Conservation (phyloP, 768 basidiomycete genomes). For the Termitomyces sp. region DNA sequence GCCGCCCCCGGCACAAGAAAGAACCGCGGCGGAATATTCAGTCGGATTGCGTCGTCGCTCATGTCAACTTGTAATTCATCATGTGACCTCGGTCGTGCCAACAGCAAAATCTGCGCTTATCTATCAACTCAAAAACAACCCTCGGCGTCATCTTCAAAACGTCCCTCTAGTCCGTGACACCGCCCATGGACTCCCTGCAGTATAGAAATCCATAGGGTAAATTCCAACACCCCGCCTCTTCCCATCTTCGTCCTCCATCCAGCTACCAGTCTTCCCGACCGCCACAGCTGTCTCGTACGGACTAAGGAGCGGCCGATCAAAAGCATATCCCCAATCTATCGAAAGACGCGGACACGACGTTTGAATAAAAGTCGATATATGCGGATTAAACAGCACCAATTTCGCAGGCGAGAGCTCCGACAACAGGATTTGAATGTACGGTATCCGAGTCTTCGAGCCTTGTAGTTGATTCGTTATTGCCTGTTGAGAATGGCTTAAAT, state of each 20-base stretch:
- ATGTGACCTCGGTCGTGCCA: conserved; percentile 10
- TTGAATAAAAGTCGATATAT: conserved; percentile 89
- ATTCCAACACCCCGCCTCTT: conserved; percentile 32
- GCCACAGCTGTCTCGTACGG: conserved; percentile 93
- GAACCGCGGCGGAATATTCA: conserved; percentile 50
- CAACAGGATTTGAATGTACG: conserved; percentile 87
- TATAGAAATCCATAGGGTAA: conserved; percentile 98
- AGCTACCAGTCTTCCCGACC: conserved; percentile 62
- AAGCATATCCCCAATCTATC: conserved; percentile 99
- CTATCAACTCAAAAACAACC: no score
- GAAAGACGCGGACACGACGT: conserved; percentile 95
- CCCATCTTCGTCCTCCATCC: conserved; percentile 44
- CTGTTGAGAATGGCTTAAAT: conserved; percentile 24
- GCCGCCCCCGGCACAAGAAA: conserved; percentile 61
- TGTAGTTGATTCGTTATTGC: conserved; percentile 74
- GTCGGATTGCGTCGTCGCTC: conserved; percentile 9
- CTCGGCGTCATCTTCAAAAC: no score
- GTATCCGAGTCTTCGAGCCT: conserved; percentile 49
- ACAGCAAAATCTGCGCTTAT: background rate
- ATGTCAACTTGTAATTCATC: background rate
- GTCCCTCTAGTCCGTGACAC: conserved; percentile 54
- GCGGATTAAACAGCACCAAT: conserved; percentile 74
- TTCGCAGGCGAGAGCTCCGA: conserved; percentile 98
- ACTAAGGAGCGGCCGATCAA: conserved; percentile 81
- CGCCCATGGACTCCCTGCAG: conserved; percentile 76